Conservation (phyloP, 2,329 filamentous ascomycete species). For the Achaetomium macrosporum region DNA sequence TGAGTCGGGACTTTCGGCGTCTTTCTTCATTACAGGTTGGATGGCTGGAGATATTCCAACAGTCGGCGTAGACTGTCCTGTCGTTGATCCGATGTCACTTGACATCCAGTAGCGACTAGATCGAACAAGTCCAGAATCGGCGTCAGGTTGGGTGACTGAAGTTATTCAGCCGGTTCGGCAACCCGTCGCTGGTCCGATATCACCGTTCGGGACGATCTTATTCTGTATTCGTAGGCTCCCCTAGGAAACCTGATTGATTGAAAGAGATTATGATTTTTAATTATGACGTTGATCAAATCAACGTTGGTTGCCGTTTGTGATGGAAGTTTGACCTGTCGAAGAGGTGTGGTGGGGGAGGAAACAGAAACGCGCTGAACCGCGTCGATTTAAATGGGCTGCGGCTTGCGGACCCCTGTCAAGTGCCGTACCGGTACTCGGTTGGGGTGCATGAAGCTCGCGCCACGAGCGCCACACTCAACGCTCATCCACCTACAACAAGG, state of each 20-base stretch:
- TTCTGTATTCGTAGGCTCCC: too few species aligned
- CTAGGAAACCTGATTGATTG: not conserved
- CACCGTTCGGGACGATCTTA: too few species aligned
- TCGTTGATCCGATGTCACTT: slow-evolving; percentile 7
- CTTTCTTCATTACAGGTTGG: slow-evolving; percentile 20
- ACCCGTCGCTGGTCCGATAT: too few species aligned
- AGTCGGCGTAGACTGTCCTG: not conserved
- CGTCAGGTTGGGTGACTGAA: not conserved
- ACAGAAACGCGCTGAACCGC: not conserved
- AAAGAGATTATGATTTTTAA: not conserved
- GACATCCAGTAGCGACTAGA: not conserved
- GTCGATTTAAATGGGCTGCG: not conserved
- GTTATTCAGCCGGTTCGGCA: not conserved
- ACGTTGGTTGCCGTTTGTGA: too few species aligned
- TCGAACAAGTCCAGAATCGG: not conserved
- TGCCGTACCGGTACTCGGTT: too few species aligned
- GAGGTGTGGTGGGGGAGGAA: not conserved
- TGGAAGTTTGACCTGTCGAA: too few species aligned
- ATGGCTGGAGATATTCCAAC: not conserved
- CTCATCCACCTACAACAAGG: not conserved
- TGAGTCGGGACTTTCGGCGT: slow-evolving; percentile 12
- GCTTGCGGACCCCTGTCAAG: not conserved
- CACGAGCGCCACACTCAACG: not conserved
- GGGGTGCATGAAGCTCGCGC: not conserved
- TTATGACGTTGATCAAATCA: too few species aligned